Base-by-base conservation (phyloP, 192 early-diverging fungal species). In the Spizellomyces sp. region DNA sequence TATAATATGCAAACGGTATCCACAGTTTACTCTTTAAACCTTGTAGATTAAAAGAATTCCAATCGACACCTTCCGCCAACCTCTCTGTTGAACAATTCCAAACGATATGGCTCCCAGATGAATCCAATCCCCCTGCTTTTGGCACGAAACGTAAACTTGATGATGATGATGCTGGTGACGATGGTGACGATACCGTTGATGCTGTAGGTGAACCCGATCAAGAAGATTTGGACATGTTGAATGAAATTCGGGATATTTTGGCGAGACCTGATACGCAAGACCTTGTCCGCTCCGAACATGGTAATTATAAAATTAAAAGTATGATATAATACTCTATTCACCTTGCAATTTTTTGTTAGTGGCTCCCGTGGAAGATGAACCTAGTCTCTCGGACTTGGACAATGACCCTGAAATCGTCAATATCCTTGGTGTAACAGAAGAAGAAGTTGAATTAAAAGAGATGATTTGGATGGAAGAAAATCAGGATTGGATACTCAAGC, bases 381-480 rank as follows among this genome's bases (percentile, higher is more conserved):
- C 45, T 17, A 27, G 74, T 41, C 76, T 84, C 9, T 72, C 78
- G 3, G 73, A 83, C 9, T 62, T 86, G 27, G 81, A 85, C 58
- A 71, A 80, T 44, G 84, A 86, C 58, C 73, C 78, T 6, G 82
- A 85, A 45, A 77, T 85, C 45, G 43, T 68, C 12, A 80, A 83
- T 55, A 81, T 86, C 55, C 67, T 83, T 58, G 76, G 60, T 22
- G 82, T 96, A 21, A 88, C 82, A 12, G 87, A 90, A 2, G 87
- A 90, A 2, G 96, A 98, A 69, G 87, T 92, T 14, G 84, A 84
- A 62, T 69, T 87, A 48, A 97, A 96, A 74, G 91, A 89, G 0
- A 77, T 83, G 60, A 80, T 96, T 22, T 98, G 96, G 96, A 93
- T 88, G 66, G 86, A 86, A 46, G 86, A 91, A 45, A 96, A 98